Conservation (phyloP, 352 stramenopile genomes). For the Hyaloperonospora arabidopsidis region DNA sequence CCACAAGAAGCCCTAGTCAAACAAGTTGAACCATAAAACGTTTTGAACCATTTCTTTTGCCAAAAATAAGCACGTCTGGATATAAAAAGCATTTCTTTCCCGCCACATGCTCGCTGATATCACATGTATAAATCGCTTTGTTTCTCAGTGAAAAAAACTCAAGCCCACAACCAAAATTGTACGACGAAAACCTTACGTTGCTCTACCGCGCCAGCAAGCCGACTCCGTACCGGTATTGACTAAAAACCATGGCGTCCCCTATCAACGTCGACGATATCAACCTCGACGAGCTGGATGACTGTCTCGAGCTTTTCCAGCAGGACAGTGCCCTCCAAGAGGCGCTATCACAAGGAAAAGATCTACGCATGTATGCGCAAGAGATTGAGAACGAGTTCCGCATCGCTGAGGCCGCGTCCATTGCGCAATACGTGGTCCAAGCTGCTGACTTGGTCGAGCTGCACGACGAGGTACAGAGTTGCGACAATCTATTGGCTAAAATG, state of each 20-base stretch:
- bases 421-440: constrained; percentile 84
- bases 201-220: no score
- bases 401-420: constrained; percentile 77
- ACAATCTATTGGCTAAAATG: constrained; percentile 94
- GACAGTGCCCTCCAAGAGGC: constrained; percentile 90
- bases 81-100: no score
- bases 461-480: constrained; percentile 92
- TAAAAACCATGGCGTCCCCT: constrained; percentile 7
- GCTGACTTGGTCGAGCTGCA: constrained; percentile 88
- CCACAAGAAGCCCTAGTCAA: constrained; percentile 13
- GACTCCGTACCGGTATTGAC: no score
- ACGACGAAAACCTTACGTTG: no score
- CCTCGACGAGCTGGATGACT: constrained; percentile 90
- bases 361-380: constrained; percentile 86
- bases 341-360: constrained; percentile 84
- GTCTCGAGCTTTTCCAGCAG: constrained; percentile 91
- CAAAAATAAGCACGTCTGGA: no score
- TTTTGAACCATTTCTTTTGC: no score
- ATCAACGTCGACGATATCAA: constrained; percentile 86
- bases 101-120: no score
- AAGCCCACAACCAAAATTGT: no score
- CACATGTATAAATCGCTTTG: no score
- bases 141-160: no score
- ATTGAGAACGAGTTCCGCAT: constrained; percentile 85
- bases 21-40: no score